Base-by-base conservation (phyloP, 73 alveolate genomes). In the Paramecium octaurelia region DNA sequence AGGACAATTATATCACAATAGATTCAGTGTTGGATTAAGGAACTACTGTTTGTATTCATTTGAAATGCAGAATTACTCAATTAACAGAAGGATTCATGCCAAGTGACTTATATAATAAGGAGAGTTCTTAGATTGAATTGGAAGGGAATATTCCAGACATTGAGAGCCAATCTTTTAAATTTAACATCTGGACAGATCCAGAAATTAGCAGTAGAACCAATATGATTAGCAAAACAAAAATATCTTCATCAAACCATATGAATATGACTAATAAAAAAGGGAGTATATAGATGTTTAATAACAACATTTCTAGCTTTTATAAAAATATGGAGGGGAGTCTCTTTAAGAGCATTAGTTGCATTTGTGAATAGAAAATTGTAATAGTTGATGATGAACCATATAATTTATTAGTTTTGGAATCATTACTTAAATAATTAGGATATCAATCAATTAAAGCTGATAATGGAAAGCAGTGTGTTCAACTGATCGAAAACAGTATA, bases 351-450 rank as follows among this genome's bases (percentile, higher is more conserved):
- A 3, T 14, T 0, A 14, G 8, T 48, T 48, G 18, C 16, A 3
- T 9, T 71, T 40, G 86, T 71, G 24, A 29, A 29, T 20, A 71
- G 7, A 36, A 71, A 71, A 21, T 21, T 4, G 29, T 76, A 20
- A 76, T 76, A 21, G 71, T 42, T 20, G 89, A 35, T 76, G 89
- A 76, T 18, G 89, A 76, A 76, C 89, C 89, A 16, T 76, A 76
- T 76, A 31, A 76, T 76, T 38, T 76, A 38, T 21, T 76, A 21
- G 89, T 76, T 40, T 42, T 76, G 8, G 71, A 76, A 76, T 36
- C 89, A 1, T 38, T 76, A 8, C 34, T 76, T n/a, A 42, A 38
- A 12, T 9, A 76, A 21, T 38, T 76, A 21, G n/a, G n/a, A 76
- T 43, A 76, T 9, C 35, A 12, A 8, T 27, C 18, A 14, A 38